Evolutionary conservation across 2,329 filamentous ascomycete species (phyloP).

Genomic region (Diplodia scrobiculata): DNA sequence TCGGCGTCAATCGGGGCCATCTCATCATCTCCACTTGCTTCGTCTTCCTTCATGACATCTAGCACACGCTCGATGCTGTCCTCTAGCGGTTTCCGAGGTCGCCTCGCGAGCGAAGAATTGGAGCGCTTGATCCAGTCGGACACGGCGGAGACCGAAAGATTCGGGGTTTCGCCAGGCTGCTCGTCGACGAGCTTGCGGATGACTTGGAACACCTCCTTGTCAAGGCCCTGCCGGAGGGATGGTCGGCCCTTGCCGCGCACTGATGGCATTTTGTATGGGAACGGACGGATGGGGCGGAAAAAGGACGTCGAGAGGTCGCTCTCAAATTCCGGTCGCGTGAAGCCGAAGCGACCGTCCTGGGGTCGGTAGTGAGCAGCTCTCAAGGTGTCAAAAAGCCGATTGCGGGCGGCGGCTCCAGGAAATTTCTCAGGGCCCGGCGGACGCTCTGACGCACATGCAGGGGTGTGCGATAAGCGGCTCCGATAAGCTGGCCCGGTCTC

Average conservation of each 20-base stretch:
- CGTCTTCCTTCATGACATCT: conserved; percentile 67
- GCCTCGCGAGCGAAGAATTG: conserved; percentile 81
- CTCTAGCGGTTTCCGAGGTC: conserved; percentile 78
- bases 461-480: conserved; percentile 1
- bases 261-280: conserved; percentile 6
- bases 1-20: conserved; percentile 52
- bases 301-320: background rate
- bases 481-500: background rate
- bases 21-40: conserved; percentile 59
- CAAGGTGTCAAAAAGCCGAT: background rate
- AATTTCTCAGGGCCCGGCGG: conserved; percentile 5
- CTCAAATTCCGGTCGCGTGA: background rate
- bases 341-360: too few species aligned
- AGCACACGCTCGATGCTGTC: conserved; percentile 83
- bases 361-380: background rate
- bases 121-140: conserved; percentile 82
- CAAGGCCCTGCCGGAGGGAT: conserved; percentile 45
- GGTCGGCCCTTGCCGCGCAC: conserved; percentile 32
- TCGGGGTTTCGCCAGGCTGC: conserved; percentile 51
- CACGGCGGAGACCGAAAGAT: conserved; percentile 62
- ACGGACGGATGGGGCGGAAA: too few species aligned
- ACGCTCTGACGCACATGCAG: conserved; percentile 1
- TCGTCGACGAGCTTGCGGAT: conserved; percentile 75
- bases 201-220: conserved; percentile 68
- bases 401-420: background rate